Conservation (phyloP, 2,329 filamentous ascomycete genomes). For the Hypocreales sp. region DNA sequence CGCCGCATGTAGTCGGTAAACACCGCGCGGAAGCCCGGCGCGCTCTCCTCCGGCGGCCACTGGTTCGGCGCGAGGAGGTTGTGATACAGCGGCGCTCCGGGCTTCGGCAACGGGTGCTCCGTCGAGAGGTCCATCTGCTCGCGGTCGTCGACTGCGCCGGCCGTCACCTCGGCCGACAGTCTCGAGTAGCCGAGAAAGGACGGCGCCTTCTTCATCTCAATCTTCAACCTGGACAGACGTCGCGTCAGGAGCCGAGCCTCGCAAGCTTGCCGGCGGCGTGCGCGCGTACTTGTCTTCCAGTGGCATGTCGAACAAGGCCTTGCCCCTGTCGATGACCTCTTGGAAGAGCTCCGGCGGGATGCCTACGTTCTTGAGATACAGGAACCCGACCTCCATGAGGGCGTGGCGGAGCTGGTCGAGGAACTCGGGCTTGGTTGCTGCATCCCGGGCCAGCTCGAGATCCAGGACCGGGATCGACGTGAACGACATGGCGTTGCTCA, state of each 20-base stretch:
- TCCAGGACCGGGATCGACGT: constrained; percentile 64
- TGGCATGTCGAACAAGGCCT: constrained; percentile 63
- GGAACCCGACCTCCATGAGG: constrained; percentile 72
- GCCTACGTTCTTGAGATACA: constrained; percentile 71
- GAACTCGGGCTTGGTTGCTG: constrained; percentile 55
- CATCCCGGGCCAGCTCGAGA: constrained; percentile 47
- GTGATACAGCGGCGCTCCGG: constrained; percentile 51
- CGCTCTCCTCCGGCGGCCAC: constrained; percentile 50
- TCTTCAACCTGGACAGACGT: constrained; percentile 40
- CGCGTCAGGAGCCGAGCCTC: not conserved
- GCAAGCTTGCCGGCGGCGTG: not conserved
- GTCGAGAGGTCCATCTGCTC: constrained; percentile 83
- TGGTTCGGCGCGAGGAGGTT: constrained; percentile 67
- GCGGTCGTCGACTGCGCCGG: constrained; percentile 59
- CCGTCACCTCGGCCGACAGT: constrained; percentile 55
- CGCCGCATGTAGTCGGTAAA: constrained; percentile 62
- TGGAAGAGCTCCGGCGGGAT: constrained; percentile 50
- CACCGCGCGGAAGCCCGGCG: constrained; percentile 52
- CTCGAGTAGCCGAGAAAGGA: constrained; percentile 58
- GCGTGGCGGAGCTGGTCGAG: constrained; percentile 57
- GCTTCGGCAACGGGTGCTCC: constrained; percentile 49
- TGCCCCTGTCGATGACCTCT: constrained; percentile 51
- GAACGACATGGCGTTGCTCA: constrained; percentile 43
- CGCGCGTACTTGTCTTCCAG: constrained; percentile 51
- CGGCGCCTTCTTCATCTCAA: constrained; percentile 59